Conservation (phyloP, 177 flowering plant species). For the Tripterygium wilfordii region DNA sequence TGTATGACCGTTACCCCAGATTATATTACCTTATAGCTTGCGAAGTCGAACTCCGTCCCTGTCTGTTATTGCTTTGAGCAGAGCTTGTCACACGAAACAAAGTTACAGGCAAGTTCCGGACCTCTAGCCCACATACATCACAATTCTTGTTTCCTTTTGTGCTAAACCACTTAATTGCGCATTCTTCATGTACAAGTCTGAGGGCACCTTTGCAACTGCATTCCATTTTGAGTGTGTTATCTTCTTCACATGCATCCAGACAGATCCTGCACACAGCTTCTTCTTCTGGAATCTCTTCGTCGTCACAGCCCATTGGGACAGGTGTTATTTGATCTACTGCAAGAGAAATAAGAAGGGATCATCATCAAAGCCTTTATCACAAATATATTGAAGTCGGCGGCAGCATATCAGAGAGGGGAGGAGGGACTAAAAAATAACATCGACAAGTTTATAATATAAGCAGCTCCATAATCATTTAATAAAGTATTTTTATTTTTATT, state of each 20-base stretch:
- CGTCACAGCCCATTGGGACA: conserved; percentile 33
- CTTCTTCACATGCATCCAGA: conserved; percentile 57
- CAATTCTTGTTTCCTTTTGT: conserved; percentile 63
- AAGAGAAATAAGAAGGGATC: neutral
- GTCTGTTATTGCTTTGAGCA: conserved; percentile 33
- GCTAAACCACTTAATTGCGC: conserved; percentile 84
- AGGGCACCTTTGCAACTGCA: conserved; percentile 96
- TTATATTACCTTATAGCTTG: conserved; percentile 42
- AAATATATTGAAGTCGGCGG: too few species aligned
- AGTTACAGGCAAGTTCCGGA: conserved; percentile 78
- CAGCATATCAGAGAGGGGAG: too few species aligned
- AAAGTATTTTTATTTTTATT: too few species aligned
- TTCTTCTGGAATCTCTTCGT: conserved; percentile 91
- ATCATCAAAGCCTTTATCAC: too few species aligned
- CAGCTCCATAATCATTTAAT: conserved; percentile 51
- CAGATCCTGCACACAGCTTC: conserved; percentile 92
- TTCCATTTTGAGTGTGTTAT: conserved; percentile 72
- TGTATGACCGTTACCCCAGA: conserved; percentile 20
- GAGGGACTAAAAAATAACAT: neutral
- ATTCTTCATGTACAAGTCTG: conserved; percentile 71
- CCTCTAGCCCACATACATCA: conserved; percentile 83
- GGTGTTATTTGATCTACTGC: conserved; percentile 47
- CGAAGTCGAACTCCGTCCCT: conserved; percentile 22
- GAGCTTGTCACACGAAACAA: conserved; percentile 54
- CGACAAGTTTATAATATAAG: neutral